phyloP scores from a whole-genome alignment of 73 alveolate species.

The Paramecium octaurelia region DNA sequence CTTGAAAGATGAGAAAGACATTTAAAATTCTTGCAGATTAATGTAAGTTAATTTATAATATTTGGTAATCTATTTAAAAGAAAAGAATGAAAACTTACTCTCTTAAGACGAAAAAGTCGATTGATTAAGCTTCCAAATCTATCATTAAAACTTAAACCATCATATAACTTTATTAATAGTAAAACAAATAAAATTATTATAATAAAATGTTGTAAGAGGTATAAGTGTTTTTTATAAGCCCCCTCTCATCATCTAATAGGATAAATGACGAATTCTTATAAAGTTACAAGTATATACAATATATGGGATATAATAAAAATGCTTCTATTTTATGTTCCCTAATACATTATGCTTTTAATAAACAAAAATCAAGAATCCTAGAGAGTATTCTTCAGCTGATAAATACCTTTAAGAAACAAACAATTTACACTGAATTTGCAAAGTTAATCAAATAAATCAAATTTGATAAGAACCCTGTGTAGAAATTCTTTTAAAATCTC shows the following conservation, averaged over 20 bases:
- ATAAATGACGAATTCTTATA: background rate
- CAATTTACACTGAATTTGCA: background rate
- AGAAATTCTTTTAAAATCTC: background rate
- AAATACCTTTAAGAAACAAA: background rate
- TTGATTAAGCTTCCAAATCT: background rate
- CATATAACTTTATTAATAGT: background rate
- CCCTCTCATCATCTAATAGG: background rate
- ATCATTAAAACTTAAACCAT: background rate
- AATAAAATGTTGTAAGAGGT: background rate
- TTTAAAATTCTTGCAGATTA: too few relatives aligned
- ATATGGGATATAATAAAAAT: background rate
- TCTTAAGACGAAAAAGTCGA: background rate
- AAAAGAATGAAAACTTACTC: too few relatives aligned
- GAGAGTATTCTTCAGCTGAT: background rate
- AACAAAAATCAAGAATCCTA: background rate
- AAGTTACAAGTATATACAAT: background rate
- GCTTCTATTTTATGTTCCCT: background rate
- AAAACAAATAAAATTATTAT: background rate
- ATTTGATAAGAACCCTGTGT: background rate
- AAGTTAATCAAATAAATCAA: background rate
- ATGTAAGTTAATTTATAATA: too few relatives aligned
- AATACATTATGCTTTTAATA: background rate
- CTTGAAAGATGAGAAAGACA: too few relatives aligned
- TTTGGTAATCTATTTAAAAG: too few relatives aligned
- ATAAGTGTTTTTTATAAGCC: background rate